Evolutionary conservation across 2,329 filamentous ascomycete genomes (phyloP).

Genomic region (Paecilomyces sp.): DNA sequence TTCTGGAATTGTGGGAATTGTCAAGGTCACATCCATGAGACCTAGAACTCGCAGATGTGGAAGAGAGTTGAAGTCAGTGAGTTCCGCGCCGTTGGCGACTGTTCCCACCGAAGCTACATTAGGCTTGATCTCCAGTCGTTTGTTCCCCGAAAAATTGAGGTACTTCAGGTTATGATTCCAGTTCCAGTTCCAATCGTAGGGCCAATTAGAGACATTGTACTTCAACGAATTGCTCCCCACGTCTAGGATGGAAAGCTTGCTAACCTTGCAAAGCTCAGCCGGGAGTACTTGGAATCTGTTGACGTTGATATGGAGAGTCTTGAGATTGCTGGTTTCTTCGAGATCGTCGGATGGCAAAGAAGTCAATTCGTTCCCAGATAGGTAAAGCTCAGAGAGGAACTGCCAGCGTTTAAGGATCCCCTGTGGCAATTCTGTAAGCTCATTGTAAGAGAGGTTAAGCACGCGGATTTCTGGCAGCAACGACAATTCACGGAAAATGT

Average conservation of each 20-base stretch:
- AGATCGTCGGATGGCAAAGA: conserved; percentile 88
- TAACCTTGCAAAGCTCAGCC: conserved; percentile 88
- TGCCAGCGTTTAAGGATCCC: conserved; percentile 84
- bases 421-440: conserved; percentile 84
- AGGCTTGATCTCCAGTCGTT: conserved; percentile 81
- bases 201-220: conserved; percentile 98
- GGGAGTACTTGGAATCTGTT: conserved; percentile 97
- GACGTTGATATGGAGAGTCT: conserved; percentile 88
- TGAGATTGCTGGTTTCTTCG: conserved; percentile 79
- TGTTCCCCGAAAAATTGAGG: conserved; percentile 94
- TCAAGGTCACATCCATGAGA: conserved; percentile 96
- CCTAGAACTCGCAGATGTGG: conserved; percentile 79
- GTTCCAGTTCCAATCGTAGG: conserved; percentile 99
- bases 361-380: conserved; percentile 91
- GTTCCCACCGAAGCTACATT: conserved; percentile 50
- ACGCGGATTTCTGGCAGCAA: conserved; percentile 76
- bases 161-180: conserved; percentile 93
- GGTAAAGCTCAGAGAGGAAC: conserved; percentile 81
- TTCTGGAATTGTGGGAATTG: conserved; percentile 85
- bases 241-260: conserved; percentile 84
- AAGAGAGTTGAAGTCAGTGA: conserved; percentile 87
- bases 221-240: conserved; percentile 93
- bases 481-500: conserved; percentile 87
- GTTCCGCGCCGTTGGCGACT: conserved; percentile 50
- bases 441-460: conserved; percentile 91